phyloP scores from a whole-genome alignment of 164 flowering plant genomes.

The Hamamelis virginiana region DNA sequence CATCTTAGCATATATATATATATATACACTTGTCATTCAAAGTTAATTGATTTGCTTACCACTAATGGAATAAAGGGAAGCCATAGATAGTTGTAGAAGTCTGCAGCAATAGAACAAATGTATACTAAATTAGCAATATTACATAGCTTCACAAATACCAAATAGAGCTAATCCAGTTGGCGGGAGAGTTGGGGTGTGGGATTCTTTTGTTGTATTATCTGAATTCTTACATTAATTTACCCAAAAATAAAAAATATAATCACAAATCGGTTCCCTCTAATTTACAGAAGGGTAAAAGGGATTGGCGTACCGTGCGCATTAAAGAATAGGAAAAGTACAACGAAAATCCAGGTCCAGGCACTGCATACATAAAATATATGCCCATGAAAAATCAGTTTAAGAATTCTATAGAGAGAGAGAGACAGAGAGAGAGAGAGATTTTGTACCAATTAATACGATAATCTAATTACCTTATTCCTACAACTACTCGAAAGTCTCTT shows the following conservation, averaged over 20 bases:
- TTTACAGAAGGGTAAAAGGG: background rate
- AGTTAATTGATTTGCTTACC: constrained; percentile 39
- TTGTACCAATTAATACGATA: background rate
- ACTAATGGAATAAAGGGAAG: constrained; percentile 61
- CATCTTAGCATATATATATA: too few relatives aligned
- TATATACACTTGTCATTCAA: background rate
- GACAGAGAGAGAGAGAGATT: too few relatives aligned
- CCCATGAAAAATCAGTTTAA: background rate
- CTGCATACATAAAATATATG: constrained; percentile 41
- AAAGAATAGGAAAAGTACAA: constrained; percentile 59
- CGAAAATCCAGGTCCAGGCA: constrained; percentile 60
- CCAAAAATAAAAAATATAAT: too few relatives aligned
- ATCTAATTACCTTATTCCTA: constrained; percentile 56
- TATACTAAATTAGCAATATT: background rate
- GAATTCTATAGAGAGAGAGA: too few relatives aligned
- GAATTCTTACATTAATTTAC: too few relatives aligned
- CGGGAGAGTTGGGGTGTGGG: too few relatives aligned
- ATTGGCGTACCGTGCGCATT: constrained; percentile 46
- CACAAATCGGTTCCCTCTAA: too few relatives aligned
- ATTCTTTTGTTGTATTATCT: too few relatives aligned
- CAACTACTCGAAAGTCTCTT: constrained; percentile 57
- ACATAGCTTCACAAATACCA: background rate
- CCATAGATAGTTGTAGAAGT: constrained; percentile 52
- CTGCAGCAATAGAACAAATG: constrained; percentile 28
- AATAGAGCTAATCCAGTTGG: too few relatives aligned